Percentiles rank a stretch among this genome's conserved stretches.
phyloP scores from a whole-genome alignment of 257 asterid species.

The Jacaranda mimosifolia region DNA sequence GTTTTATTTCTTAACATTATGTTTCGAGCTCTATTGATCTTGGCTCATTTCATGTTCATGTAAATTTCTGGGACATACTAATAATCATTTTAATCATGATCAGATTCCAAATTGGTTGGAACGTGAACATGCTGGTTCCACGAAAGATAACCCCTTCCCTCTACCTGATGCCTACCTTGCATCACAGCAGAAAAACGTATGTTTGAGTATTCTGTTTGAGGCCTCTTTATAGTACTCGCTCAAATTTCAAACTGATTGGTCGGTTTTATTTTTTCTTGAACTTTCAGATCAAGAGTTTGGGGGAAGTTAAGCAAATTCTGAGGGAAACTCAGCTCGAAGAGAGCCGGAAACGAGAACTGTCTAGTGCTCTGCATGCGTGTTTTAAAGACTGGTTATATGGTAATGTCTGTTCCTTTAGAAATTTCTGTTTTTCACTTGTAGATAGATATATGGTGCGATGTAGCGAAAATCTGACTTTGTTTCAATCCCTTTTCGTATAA shows the following conservation, averaged over 20 bases:
- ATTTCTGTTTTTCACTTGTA: constrained; percentile 2
- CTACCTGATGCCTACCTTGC: constrained; percentile 85
- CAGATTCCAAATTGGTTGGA: constrained; percentile 92
- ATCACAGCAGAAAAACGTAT: constrained; percentile 85
- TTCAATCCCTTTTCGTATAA: not conserved
- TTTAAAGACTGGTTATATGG: constrained; percentile 98
- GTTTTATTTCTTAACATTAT: not conserved
- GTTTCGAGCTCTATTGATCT: constrained; percentile 14
- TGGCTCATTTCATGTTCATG: constrained; percentile 19
- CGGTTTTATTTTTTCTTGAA: constrained; percentile 29
- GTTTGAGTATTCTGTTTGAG: constrained; percentile 31
- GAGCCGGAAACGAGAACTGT: constrained; percentile 82
- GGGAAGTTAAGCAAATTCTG: constrained; percentile 75
- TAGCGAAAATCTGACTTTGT: not conserved
- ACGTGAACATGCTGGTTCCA: constrained; percentile 71
- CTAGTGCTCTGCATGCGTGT: constrained; percentile 82
- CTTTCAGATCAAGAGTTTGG: constrained; percentile 72
- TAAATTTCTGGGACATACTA: constrained; percentile 12
- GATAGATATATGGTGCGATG: not conserved
- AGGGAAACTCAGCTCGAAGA: constrained; percentile 91
- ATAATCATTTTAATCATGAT: constrained; percentile 27
- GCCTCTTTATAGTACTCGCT: not conserved
- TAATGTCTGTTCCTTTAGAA: constrained; percentile 39
- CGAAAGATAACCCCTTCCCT: constrained; percentile 81
- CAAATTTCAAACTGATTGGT: constrained; percentile 18